Evolutionary conservation across 495 filamentous ascomycete genomes (phyloP), one percentile per base, ranked within the genome.

Genomic region (Aspergillus wentii): DNA sequence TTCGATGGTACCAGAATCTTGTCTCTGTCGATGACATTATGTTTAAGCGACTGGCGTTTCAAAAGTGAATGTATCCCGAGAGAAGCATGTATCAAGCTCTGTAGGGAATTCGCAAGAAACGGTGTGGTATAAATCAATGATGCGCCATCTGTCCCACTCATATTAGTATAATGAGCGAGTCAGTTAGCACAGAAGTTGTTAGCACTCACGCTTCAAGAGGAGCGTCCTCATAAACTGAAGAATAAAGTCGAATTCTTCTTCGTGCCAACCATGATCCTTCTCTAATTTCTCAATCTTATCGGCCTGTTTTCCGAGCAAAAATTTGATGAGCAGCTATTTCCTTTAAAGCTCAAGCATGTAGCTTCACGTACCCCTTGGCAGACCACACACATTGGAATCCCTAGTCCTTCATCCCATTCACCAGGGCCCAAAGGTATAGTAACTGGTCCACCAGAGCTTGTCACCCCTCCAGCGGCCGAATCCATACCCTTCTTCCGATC

Each of bases 1-100:
- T 95, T 94, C 8, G 88, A 83, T 3, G 92, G 94, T 2, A 99
- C 81, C 0, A 95, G 71, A 21, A 97, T 84, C 68, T 91, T 94
- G 57, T 97, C 94, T 20, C 94, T 73, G 58, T 97, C 94, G 44
- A 95, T 94, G 36, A 95, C 85, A 52, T 97, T 96, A 61, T 92
- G 86, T 63, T 90, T 95, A 17, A 96, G 68, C 27, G 82, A 78
- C 44, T 88, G 80, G 54, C 83, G 78, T 60, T 88, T 86, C 9
- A 94, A 60, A 36, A 91, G 72, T n/a, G 88, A 94, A 43, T 87
- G 85, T 49, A 97, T 94, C 11, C 86, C 88, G 25, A 97, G 68
- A 27, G 85, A 83, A 18, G 90, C 90, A 57, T 95, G 87, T 38
- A 97, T 72, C 25, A 97, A 69, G 30, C 77, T 85, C 44, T 86